Percentiles rank a stretch among this genome's conserved stretches.
Conservation (phyloP, 306 rosid genomes). For the Mucuna pruriens region DNA sequence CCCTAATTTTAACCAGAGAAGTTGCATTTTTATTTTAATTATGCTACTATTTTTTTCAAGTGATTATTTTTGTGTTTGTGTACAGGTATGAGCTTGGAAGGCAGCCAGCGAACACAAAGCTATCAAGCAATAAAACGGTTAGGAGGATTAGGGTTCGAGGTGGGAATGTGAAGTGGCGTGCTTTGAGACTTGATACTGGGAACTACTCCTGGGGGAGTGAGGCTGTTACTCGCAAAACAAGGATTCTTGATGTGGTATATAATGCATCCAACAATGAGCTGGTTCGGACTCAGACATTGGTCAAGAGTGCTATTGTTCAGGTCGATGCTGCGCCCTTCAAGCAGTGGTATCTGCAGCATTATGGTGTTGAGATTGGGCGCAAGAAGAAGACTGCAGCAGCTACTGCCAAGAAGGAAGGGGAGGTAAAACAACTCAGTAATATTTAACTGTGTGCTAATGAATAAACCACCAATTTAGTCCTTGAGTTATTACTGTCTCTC, state of each 20-base stretch:
- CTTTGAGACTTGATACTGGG: conserved; percentile 73
- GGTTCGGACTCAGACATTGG: conserved; percentile 73
- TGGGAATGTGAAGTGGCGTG: conserved; percentile 75
- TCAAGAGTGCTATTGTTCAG: conserved; percentile 67
- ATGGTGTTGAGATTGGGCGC: conserved; percentile 68
- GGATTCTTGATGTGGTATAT: conserved; percentile 69
- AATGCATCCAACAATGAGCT: conserved; percentile 75
- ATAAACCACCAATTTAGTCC: too few relatives aligned
- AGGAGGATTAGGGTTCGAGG: conserved; percentile 68
- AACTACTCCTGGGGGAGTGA: conserved; percentile 75
- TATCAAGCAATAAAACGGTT: conserved; percentile 69
- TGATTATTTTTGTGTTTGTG: background rate
- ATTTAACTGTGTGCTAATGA: background rate
- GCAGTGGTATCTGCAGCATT: conserved; percentile 72
- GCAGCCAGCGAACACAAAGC: conserved; percentile 68
- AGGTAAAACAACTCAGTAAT: conserved; percentile 41
- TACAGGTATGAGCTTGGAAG: conserved; percentile 72
- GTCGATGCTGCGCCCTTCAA: conserved; percentile 77
- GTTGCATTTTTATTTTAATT: background rate
- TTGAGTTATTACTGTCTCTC: too few relatives aligned
- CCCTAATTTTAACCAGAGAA: background rate
- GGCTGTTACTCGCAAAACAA: conserved; percentile 63
- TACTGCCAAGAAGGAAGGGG: conserved; percentile 64
- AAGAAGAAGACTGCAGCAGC: conserved; percentile 54
- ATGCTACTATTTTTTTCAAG: background rate